phyloP scores from a whole-genome alignment of 306 rosid genomes.

The Datisca glomerata region DNA sequence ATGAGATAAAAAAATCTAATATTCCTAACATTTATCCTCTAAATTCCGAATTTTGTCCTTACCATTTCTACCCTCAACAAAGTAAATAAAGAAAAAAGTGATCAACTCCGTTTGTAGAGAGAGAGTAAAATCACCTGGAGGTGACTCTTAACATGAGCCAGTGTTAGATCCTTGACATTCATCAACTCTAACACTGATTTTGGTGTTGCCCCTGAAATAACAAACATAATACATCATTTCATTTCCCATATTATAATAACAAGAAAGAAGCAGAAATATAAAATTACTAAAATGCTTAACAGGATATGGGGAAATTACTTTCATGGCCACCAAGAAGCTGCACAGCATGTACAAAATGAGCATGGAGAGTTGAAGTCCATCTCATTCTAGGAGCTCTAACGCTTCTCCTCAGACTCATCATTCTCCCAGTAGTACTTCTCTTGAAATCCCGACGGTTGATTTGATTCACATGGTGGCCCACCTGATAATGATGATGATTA shows the following conservation, averaged over 20 bases:
- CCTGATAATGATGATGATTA: conserved; percentile 3
- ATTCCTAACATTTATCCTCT: too few species aligned
- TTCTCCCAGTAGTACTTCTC: conserved; percentile 29
- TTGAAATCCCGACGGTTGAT: conserved; percentile 59
- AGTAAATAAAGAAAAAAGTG: too few species aligned
- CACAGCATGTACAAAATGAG: conserved; percentile 83
- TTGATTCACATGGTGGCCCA: conserved; percentile 15
- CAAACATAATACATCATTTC: too few species aligned
- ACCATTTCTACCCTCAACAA: too few species aligned
- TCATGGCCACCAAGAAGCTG: conserved; percentile 94
- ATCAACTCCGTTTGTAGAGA: too few species aligned
- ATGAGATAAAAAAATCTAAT: too few species aligned
- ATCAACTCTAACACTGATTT: conserved; percentile 86
- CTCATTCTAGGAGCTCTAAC: conserved; percentile 87
- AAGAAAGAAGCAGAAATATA: not conserved
- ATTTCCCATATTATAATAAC: not conserved
- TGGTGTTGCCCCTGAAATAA: conserved; percentile 76
- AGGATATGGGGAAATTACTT: conserved; percentile 27
- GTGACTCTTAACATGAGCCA: conserved; percentile 97
- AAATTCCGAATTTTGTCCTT: too few species aligned
- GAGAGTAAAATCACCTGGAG: conserved; percentile 79
- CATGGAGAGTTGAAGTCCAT: conserved; percentile 87
- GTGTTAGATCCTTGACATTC: conserved; percentile 94
- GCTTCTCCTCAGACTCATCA: conserved; percentile 42
- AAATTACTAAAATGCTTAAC: not conserved